Percentiles rank a stretch among this genome's conserved stretches.
Conservation (phyloP, 345 rosid genomes). For the Lepidium sativum region DNA sequence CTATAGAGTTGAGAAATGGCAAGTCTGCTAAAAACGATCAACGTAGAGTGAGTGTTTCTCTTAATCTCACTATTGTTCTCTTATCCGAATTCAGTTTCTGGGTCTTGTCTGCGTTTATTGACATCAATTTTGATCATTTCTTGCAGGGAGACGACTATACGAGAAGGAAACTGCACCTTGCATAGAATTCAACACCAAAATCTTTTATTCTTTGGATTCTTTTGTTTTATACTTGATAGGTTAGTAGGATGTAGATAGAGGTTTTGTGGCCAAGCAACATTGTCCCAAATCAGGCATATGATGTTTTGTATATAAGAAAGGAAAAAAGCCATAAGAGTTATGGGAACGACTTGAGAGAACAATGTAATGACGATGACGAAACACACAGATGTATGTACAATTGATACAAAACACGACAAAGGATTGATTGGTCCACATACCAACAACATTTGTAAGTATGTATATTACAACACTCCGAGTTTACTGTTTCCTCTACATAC, state of each 20-base stretch:
- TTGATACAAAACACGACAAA: not conserved
- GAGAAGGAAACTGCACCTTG: conserved; percentile 27
- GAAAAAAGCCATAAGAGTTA: not conserved
- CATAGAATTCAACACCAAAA: conserved; percentile 8
- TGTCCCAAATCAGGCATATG: not conserved
- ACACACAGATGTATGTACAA: not conserved
- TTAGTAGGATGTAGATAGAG: conserved; percentile 5
- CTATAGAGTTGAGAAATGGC: conserved; percentile 14
- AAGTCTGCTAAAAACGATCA: conserved; percentile 8
- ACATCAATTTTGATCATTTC: not conserved
- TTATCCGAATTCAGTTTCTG: not conserved
- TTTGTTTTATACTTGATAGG: not conserved
- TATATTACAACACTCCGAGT: no score
- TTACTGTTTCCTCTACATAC: no score
- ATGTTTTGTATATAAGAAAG: not conserved
- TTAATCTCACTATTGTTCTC: not conserved
- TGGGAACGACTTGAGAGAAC: not conserved
- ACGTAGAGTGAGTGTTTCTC: conserved; percentile 30
- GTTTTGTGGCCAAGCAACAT: not conserved
- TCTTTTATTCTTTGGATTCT: conserved; percentile 4
- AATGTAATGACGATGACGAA: not conserved
- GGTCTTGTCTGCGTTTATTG: not conserved
- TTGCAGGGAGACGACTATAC: conserved; percentile 11
- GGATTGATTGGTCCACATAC: not conserved
- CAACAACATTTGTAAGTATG: not conserved